Evolutionary conservation across 495 filamentous ascomycete species (phyloP).

Genomic region (Hyaloscypha bicolor): DNA sequence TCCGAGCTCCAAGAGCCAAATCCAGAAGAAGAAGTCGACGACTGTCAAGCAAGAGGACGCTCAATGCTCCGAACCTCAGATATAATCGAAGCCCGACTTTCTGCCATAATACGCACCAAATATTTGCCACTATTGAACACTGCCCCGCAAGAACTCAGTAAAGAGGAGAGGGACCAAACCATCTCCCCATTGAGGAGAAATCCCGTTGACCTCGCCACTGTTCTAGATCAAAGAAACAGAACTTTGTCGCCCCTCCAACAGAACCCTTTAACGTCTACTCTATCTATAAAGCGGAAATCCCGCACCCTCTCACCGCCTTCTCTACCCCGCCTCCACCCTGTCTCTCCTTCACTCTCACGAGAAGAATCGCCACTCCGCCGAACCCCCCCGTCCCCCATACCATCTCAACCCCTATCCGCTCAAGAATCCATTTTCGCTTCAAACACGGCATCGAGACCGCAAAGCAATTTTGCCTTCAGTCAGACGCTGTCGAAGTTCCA

Average conservation of each 20-base stretch:
- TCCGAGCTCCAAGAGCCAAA: neutral
- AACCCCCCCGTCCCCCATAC: neutral
- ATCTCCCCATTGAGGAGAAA: constrained; percentile 13
- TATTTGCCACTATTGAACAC: neutral
- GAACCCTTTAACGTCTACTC: neutral
- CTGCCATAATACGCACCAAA: neutral
- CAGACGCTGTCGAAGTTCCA: constrained; percentile 11
- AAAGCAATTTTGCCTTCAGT: constrained; percentile 9
- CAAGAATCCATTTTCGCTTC: too few relatives aligned
- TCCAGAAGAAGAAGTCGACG: neutral
- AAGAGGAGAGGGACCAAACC: neutral
- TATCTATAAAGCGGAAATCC: constrained; percentile 6
- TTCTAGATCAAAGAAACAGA: constrained; percentile 3
- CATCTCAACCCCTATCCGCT: too few relatives aligned
- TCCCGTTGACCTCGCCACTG: neutral
- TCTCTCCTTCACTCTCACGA: neutral
- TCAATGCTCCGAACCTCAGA: constrained; percentile 21
- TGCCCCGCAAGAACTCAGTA: neutral
- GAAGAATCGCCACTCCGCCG: constrained; percentile 10
- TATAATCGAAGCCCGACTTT: constrained; percentile 14
- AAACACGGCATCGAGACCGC: neutral
- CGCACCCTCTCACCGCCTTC: constrained; percentile 9
- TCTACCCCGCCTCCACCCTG: neutral
- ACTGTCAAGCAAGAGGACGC: constrained; percentile 13
- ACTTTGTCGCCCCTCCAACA: constrained; percentile 18